phyloP scores from a whole-genome alignment of 768 basidiomycete species.

The Plicaturopsis crispa region DNA sequence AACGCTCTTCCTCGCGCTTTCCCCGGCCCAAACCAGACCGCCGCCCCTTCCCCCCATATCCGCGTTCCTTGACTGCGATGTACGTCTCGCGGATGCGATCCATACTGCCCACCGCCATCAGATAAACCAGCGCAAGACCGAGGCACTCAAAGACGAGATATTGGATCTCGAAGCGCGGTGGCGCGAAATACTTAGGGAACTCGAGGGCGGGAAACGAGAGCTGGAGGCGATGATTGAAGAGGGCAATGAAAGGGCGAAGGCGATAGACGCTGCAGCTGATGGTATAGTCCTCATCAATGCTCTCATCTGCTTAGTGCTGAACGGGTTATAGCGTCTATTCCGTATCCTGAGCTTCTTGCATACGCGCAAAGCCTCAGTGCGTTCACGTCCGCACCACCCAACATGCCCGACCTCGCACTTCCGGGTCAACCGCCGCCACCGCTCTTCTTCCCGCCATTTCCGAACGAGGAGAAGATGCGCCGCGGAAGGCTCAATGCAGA shows the following conservation, averaged over 20 bases:
- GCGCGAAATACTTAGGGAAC: conserved; percentile 57
- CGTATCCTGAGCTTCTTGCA: conserved; percentile 74
- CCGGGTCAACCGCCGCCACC: conserved; percentile 72
- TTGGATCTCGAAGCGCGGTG: conserved; percentile 58
- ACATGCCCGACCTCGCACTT: conserved; percentile 67
- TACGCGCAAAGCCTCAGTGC: conserved; percentile 82
- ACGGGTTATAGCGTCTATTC: conserved; percentile 52
- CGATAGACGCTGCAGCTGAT: conserved; percentile 65
- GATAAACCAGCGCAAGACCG: conserved; percentile 67
- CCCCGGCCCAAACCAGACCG: conserved; percentile 55
- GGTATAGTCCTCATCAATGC: conserved; percentile 34
- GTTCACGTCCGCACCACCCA: conserved; percentile 85
- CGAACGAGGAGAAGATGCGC: conserved; percentile 89
- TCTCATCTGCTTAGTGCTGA: conserved; percentile 3
- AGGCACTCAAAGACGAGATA: conserved; percentile 64
- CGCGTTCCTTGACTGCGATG: conserved; percentile 58
- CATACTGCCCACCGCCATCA: conserved; percentile 66
- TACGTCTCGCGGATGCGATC: conserved; percentile 56
- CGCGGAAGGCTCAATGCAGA: conserved; percentile 74
- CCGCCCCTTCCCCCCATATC: conserved; percentile 50
- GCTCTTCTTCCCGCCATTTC: conserved; percentile 85
- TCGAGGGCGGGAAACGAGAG: conserved; percentile 61
- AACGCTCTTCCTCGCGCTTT: conserved; percentile 65
- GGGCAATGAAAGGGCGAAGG: conserved; percentile 64
- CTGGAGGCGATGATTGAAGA: conserved; percentile 66